Percentiles rank a stretch among this genome's conserved stretches.
Conservation (phyloP, 2,329 filamentous ascomycete genomes). For the Leptographium wingfieldii region DNA sequence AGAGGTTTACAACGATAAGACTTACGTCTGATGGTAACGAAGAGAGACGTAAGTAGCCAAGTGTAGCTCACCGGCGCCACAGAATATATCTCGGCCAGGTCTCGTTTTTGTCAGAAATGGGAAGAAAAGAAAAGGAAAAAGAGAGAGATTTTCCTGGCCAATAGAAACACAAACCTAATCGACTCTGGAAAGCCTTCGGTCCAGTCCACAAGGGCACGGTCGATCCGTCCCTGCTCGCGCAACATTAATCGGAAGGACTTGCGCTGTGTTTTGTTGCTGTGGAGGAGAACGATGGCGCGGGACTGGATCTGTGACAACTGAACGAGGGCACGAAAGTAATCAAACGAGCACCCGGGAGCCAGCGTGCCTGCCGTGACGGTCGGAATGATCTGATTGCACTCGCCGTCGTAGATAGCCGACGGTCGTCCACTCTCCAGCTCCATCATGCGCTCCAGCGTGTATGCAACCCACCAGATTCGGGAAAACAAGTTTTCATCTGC, state of each 20-base stretch:
- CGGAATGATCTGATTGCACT: slow-evolving; percentile 1
- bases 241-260: slow-evolving; percentile 2
- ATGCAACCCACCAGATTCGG: slow-evolving; percentile 5
- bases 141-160: not conserved
- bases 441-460: slow-evolving; percentile 6
- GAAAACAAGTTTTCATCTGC: not conserved
- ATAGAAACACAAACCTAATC: not conserved
- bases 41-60: slow-evolving; percentile 5
- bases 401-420: slow-evolving; percentile 5
- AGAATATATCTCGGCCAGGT: slow-evolving; percentile 5
- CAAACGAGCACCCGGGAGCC: not conserved
- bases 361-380: not conserved
- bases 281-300: slow-evolving; percentile 1
- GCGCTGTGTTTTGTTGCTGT: not conserved
- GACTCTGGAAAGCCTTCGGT: slow-evolving; percentile 5
- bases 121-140: not conserved
- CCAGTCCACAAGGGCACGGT: slow-evolving; percentile 7
- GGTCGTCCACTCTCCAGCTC: slow-evolving; percentile 6
- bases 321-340: slow-evolving; percentile 4
- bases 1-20: not conserved
- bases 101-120: not conserved
- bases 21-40: slow-evolving; percentile 4
- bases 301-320: slow-evolving; percentile 2
- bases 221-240: slow-evolving; percentile 4
- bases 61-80: slow-evolving; percentile 1